Conservation (phyloP, 2,329 filamentous ascomycete genomes). For the Penicillium vulpinum region DNA sequence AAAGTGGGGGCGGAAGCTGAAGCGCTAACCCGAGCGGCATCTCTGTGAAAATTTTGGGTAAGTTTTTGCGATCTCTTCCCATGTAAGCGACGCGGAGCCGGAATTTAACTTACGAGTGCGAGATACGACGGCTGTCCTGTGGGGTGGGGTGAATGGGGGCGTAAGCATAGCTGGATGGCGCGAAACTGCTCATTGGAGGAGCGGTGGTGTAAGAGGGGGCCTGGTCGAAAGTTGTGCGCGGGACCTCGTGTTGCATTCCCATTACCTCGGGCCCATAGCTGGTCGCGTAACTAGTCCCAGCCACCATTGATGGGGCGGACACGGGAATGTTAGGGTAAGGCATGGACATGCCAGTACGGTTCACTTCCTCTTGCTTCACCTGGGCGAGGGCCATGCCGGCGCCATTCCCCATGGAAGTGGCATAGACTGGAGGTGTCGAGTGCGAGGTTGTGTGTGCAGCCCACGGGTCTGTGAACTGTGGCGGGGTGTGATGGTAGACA, state of each 20-base stretch:
- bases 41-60: constrained; percentile 28
- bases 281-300: constrained; percentile 66
- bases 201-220: constrained; percentile 66
- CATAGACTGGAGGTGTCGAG: constrained; percentile 62
- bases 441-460: constrained; percentile 58
- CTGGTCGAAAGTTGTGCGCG: constrained; percentile 72
- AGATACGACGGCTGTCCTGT: constrained; percentile 67
- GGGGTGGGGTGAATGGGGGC: constrained; percentile 58
- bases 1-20: constrained; percentile 62
- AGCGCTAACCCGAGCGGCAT: constrained; percentile 35
- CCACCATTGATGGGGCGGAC: constrained; percentile 69
- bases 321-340: constrained; percentile 72
- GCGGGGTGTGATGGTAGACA: constrained; percentile 62
- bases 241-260: constrained; percentile 73
- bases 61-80: constrained; percentile 10
- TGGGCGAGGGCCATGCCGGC: constrained; percentile 55
- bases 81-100: not conserved
- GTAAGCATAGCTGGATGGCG: constrained; percentile 76
- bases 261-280: constrained; percentile 67
- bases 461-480: constrained; percentile 93
- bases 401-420: constrained; percentile 62
- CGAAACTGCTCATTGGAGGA: constrained; percentile 68
- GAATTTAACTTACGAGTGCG: constrained; percentile 72
- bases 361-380: constrained; percentile 57
- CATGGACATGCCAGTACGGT: constrained; percentile 64